phyloP scores from a whole-genome alignment of 441 rosid genomes.

The Erodium trifolium region DNA sequence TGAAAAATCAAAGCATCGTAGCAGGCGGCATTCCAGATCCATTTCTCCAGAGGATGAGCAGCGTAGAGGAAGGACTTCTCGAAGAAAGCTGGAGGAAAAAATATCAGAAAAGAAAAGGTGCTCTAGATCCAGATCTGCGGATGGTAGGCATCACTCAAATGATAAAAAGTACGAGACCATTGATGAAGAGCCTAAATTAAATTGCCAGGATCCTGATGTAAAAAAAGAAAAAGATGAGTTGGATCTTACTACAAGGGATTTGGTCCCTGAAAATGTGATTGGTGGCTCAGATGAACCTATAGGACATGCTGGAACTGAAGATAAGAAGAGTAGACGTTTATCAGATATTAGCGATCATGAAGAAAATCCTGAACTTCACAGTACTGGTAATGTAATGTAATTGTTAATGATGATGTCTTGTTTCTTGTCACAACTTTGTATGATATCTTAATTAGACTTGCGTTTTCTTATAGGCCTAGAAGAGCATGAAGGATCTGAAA shows the following conservation, averaged over 20 bases:
- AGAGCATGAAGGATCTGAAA: conserved; percentile 15
- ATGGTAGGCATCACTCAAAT: conserved; percentile 19
- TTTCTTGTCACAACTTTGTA: conserved; percentile 12
- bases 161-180: conserved; percentile 20
- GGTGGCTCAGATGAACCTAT: conserved; percentile 22
- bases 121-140: conserved; percentile 10
- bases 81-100: conserved; percentile 9
- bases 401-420: conserved; percentile 8
- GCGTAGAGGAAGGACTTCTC: not conserved
- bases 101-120: conserved; percentile 10
- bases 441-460: conserved; percentile 4
- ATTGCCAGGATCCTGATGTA: conserved; percentile 13
- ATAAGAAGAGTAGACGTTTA: conserved; percentile 15
- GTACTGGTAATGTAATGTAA: conserved; percentile 23
- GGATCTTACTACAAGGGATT: conserved; percentile 20
- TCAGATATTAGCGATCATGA: conserved; percentile 13
- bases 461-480: conserved; percentile 27
- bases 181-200: conserved; percentile 22
- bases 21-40: conserved; percentile 8
- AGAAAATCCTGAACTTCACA: conserved; percentile 16
- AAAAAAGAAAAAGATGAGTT: conserved; percentile 18
- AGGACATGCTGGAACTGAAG: conserved; percentile 22
- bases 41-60: conserved; percentile 6
- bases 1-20: conserved; percentile 11
- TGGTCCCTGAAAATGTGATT: conserved; percentile 23